Percentiles rank a stretch among this genome's conserved stretches.
phyloP scores from a whole-genome alignment of 345 rosid species.

The Melaleuca quinquenervia region DNA sequence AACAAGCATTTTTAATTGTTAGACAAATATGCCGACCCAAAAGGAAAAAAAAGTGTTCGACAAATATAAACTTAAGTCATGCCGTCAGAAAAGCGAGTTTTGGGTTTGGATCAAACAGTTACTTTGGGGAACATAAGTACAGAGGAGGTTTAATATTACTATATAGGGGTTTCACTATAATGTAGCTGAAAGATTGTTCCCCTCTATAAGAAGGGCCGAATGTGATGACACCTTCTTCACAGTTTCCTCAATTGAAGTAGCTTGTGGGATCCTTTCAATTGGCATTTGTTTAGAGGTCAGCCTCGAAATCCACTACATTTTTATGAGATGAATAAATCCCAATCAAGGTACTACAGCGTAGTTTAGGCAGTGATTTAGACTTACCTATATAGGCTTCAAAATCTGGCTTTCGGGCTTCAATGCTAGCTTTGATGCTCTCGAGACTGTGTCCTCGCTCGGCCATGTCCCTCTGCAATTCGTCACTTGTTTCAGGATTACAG shows the following conservation, averaged over 20 bases:
- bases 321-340: background rate
- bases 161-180: background rate
- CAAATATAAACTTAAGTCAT: background rate
- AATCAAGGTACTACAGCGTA: background rate
- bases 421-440: constrained; percentile 96
- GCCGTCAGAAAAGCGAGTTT: background rate
- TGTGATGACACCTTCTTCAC: background rate
- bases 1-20: background rate
- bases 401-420: constrained; percentile 92
- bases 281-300: background rate
- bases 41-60: too few species aligned
- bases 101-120: background rate
- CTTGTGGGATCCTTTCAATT: background rate
- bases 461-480: constrained; percentile 75
- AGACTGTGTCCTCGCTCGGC: constrained; percentile 99
- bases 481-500: background rate
- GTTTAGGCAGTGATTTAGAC: background rate
- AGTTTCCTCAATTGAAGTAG: background rate
- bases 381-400: constrained; percentile 92
- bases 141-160: background rate
- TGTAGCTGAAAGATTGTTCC: background rate
- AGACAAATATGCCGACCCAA: background rate
- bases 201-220: background rate
- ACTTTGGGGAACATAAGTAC: background rate
- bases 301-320: background rate